Base-by-base conservation (phyloP, 495 filamentous ascomycete species). In the Penicillium coffeae region DNA sequence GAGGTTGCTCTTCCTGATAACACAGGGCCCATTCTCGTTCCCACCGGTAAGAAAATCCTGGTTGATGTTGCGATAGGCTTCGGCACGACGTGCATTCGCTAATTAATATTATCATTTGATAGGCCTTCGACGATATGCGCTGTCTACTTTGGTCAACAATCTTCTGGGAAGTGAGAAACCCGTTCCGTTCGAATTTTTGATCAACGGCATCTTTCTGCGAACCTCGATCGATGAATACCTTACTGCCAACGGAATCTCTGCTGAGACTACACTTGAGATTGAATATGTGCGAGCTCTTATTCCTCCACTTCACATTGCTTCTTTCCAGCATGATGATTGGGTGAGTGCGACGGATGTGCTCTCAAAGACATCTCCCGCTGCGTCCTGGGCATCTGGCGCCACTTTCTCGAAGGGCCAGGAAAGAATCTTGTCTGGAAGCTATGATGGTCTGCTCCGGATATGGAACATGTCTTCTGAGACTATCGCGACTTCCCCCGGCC, bases 241-340 rank as follows among this genome's bases (percentile, higher is more conserved):
- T 42, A 84, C 81, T 18, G 71, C 78, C 52, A 85, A 93, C 69
- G 93, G 91, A 35, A 83, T 96, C 47, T 94, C 88, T 34, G 76
- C 89, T 21, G 93, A 98, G 71, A 85, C 84, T 8, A 89, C 84
- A 3, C 69, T 98, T 21, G 86, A 85, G 25, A 79, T 98, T 37
- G 90, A 96, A 74, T 98, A 96, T 72, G 89, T 95, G 7, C 84
- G 89, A 49, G 90, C 89, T 44, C 71, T 94, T 43, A 84, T 95
- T 62, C 93, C 93, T 0, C 94, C 93, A 16, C 71, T 85, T 10
- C 87, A 89, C 63, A 81, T 91, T 35, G 82, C 90, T 5, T 88
- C 86, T 45, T 96, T 94, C 66, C 82, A 95, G 70, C 90, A 97
- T 62, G 90, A 96, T 58, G 92, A 96, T 59, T 98, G 93, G 93